These are phyloP conservation scores for Hysterium pulicare DNA, from an alignment of 2,329 filamentous ascomycete genomes.

Conservation along the genomic window DNA sequence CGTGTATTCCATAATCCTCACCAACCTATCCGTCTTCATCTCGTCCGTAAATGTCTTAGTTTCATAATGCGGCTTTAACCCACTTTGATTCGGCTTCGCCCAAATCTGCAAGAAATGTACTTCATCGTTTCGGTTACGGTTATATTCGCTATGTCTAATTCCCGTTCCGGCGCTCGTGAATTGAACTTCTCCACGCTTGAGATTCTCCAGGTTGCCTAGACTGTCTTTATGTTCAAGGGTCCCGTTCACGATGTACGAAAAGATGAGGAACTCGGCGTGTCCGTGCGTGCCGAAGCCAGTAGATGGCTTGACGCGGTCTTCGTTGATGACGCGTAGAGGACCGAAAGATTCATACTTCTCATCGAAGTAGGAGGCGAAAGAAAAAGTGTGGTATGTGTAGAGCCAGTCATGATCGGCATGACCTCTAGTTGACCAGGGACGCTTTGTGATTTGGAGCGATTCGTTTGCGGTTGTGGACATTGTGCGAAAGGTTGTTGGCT, in stretches of 20 bases:
- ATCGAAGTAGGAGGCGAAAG: constrained; percentile 70
- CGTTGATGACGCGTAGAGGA: constrained; percentile 78
- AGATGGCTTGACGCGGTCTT: constrained; percentile 73
- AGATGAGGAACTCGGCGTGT: constrained; percentile 86
- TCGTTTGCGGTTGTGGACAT: constrained; percentile 37
- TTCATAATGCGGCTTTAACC: constrained; percentile 72
- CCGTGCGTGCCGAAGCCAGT: constrained; percentile 81
- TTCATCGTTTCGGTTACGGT: constrained; percentile 66
- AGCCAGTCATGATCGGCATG: constrained; percentile 84
- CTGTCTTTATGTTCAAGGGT: constrained; percentile 85
- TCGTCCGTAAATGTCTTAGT: constrained; percentile 70
- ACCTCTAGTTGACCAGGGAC: constrained; percentile 68
- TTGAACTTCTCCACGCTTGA: constrained; percentile 79
- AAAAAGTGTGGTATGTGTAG: constrained; percentile 82
- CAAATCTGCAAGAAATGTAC: constrained; percentile 89
- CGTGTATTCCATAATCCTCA: constrained; percentile 72
- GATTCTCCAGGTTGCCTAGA: constrained; percentile 68
- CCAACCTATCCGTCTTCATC: constrained; percentile 66
- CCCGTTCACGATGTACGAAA: constrained; percentile 79
- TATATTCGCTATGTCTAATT: constrained; percentile 79
- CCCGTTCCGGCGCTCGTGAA: constrained; percentile 84
- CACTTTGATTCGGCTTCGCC: constrained; percentile 73
- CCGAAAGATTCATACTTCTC: constrained; percentile 68
- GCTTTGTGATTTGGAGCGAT: constrained; percentile 65
- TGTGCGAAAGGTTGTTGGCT: constrained; percentile 25